Conservation (phyloP, 2,329 filamentous ascomycete species). For the Ceratocystis diversiconidia region DNA sequence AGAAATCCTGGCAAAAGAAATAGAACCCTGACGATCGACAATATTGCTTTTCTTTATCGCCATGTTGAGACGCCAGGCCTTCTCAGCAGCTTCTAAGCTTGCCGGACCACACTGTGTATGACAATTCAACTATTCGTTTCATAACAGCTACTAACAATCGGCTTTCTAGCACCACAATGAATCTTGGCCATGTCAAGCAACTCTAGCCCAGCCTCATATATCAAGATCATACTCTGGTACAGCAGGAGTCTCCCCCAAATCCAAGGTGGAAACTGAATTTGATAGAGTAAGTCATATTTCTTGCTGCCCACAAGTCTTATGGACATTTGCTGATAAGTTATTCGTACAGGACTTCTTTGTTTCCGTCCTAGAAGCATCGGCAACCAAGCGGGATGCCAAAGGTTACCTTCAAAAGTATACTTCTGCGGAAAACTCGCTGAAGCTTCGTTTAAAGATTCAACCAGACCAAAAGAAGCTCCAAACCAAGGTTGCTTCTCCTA, state of each 20-base stretch:
- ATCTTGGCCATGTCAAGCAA: background rate
- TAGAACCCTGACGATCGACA: background rate
- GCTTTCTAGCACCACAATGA: background rate
- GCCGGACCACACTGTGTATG: background rate
- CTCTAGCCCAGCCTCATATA: background rate
- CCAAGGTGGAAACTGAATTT: slow-evolving; percentile 15
- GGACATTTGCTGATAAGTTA: background rate
- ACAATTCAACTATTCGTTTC: too few relatives aligned
- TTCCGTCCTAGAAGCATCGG: slow-evolving; percentile 72
- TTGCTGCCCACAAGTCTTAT: background rate
- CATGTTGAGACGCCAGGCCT: background rate
- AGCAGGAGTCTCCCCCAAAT: slow-evolving; percentile 11
- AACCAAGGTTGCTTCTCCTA: slow-evolving; percentile 18
- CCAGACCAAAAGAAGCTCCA: background rate
- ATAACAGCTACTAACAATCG: background rate
- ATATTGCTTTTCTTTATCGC: background rate
- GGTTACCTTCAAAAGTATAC: slow-evolving; percentile 79
- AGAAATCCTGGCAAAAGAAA: background rate
- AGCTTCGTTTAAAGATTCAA: background rate
- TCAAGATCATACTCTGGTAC: slow-evolving; percentile 16
- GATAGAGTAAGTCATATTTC: slow-evolving; percentile 14
- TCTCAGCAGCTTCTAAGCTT: background rate
- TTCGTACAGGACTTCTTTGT: slow-evolving; percentile 60
- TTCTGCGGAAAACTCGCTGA: slow-evolving; percentile 19
- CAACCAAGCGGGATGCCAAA: slow-evolving; percentile 84